Evolutionary conservation across 164 flowering plant genomes (phyloP).

Genomic region (Brasenia schreberi): DNA sequence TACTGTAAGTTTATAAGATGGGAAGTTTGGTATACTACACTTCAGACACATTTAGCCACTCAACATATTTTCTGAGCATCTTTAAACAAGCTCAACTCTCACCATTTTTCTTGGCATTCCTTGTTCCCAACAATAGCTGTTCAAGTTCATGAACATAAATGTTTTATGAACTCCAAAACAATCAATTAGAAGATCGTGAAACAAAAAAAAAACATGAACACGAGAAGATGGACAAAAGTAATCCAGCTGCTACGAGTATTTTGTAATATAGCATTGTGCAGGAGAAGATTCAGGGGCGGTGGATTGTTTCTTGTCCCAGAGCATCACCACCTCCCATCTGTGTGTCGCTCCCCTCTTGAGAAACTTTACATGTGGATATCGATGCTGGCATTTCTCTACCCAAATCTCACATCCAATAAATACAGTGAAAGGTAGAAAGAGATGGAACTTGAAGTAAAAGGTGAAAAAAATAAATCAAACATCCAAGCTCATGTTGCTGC

Average conservation of each 20-base stretch:
- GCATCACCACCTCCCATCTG: background rate
- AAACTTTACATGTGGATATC: background rate
- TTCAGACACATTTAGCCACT: no score
- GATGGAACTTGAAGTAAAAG: background rate
- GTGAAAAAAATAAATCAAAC: background rate
- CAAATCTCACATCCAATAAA: background rate
- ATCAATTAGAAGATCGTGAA: no score
- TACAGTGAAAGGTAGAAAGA: background rate
- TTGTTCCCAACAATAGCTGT: background rate
- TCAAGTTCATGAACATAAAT: background rate
- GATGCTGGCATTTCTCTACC: background rate
- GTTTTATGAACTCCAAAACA: no score
- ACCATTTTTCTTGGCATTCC: background rate
- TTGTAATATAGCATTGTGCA: background rate
- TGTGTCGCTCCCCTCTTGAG: background rate
- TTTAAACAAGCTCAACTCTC: no score
- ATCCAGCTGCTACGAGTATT: background rate
- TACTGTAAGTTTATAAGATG: no score
- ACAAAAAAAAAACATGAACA: no score
- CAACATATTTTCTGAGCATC: no score
- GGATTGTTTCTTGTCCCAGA: background rate
- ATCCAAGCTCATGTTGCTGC: slow-evolving; percentile 13
- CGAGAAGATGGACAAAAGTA: background rate
- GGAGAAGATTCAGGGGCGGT: background rate
- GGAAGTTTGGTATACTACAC: no score